Evolutionary conservation across 441 rosid genomes (phyloP).

Genomic region (Populus trichocarpa): DNA sequence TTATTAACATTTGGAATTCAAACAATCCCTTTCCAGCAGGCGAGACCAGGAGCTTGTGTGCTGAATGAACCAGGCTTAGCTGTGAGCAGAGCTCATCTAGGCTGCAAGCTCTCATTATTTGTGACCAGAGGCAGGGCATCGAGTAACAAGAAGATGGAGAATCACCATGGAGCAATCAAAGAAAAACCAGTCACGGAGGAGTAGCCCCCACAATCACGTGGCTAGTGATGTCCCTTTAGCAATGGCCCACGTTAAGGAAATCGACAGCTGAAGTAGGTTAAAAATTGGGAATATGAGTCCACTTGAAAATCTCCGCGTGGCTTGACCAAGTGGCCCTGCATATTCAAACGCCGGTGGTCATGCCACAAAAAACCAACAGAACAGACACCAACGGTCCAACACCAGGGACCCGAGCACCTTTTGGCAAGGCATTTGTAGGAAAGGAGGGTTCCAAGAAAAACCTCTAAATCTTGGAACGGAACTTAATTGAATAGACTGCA

Average conservation of each 20-base stretch:
- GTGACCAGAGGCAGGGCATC: background rate
- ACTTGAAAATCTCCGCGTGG: conserved; percentile 19
- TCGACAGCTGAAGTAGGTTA: conserved; percentile 14
- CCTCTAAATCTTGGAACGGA: background rate
- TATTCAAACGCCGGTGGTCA: background rate
- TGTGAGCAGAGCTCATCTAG: background rate
- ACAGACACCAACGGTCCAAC: background rate
- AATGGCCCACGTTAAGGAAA: conserved; percentile 12
- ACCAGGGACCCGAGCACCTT: no score
- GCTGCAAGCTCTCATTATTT: background rate
- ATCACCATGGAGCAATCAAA: background rate
- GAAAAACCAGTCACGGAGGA: background rate
- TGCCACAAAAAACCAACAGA: conserved; percentile 16
- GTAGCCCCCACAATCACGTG: conserved; percentile 27
- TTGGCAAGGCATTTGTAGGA: background rate
- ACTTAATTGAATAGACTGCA: background rate
- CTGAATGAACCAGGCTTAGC: background rate
- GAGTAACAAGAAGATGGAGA: background rate
- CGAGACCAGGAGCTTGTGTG: no score
- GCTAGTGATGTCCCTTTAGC: background rate
- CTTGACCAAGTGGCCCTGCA: background rate
- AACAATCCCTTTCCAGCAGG: no score
- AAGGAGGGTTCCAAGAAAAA: no score
- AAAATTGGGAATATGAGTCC: background rate
- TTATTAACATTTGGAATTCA: no score